A percentile compares a stretch with the other conserved stretches of the same genome.
Conservation (phyloP, 441 rosid genomes). For the Croton laevigatus region DNA sequence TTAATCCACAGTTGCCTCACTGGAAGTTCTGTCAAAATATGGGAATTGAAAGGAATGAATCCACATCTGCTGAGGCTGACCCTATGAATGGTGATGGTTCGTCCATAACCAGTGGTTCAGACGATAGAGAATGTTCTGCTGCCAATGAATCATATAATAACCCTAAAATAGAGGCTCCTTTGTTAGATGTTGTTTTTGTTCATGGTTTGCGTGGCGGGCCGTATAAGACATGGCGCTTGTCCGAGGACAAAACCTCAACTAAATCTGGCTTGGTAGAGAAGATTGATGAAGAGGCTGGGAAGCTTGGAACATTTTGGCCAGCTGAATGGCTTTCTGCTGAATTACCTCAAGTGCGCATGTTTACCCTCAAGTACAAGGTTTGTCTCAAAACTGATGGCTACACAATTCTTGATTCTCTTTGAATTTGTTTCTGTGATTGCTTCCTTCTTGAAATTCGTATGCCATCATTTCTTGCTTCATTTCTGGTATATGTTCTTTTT, state of each 20-base stretch:
- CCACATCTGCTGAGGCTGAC: slow-evolving; percentile 33
- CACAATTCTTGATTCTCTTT: neutral
- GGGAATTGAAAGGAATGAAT: slow-evolving; percentile 29
- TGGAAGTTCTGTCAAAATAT: slow-evolving; percentile 65
- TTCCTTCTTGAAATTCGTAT: slow-evolving; percentile 16
- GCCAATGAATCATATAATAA: slow-evolving; percentile 32
- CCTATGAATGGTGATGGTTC: slow-evolving; percentile 27
- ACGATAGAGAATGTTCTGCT: slow-evolving; percentile 32
- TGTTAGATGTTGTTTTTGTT: slow-evolving; percentile 81
- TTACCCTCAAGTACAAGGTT: slow-evolving; percentile 93
- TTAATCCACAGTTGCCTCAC: slow-evolving; percentile 80
- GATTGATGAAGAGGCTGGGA: slow-evolving; percentile 99
- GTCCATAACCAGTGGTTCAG: slow-evolving; percentile 27
- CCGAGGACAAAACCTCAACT: slow-evolving; percentile 83
- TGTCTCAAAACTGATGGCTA: slow-evolving; percentile 28
- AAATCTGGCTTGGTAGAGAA: slow-evolving; percentile 96
- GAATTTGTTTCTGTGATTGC: slow-evolving; percentile 12
- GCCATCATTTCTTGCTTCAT: slow-evolving; percentile 9
- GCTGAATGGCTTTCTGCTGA: slow-evolving; percentile 94
- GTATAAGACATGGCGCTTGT: slow-evolving; percentile 90
- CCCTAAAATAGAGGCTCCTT: slow-evolving; percentile 46
- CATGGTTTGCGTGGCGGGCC: slow-evolving; percentile 98
- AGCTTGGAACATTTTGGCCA: slow-evolving; percentile 96
- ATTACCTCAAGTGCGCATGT: slow-evolving; percentile 83
- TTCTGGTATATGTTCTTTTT: slow-evolving; percentile 6